Evolutionary conservation across 345 rosid species (phyloP), one percentile per base, ranked within the genome.

Genomic region (Salix arbutifolia): DNA sequence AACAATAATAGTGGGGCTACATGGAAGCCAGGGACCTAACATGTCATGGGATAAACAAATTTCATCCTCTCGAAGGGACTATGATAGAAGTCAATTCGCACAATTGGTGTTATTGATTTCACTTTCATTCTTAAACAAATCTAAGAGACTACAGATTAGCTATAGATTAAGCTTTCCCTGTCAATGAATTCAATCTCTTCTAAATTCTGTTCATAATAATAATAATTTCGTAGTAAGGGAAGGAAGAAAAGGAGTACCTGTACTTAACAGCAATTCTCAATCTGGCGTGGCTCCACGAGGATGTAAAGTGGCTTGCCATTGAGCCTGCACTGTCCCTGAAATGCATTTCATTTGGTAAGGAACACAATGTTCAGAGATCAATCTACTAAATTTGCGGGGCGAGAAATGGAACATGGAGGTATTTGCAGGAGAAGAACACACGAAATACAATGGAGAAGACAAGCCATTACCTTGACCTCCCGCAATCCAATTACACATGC

Each of bases 401-500:
- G 13, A 60, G 42, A 17, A 72, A 5, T 14, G 3, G 17, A 73
- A 8, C 62, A 58, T 58, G 62, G 28, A 58, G 25, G 28, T n/a
- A 30, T 65, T 28, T 5, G 19, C 5, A 65, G 40, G 38, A 17
- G 0, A 65, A 42, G 2, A 28, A 14, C 23, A 9, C 52, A 26
- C 13, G 2, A 35, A 37, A 21, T 8, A 35, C 14, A 73, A 23
- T 35, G 44, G 6, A 37, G 37, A 25, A 11, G 31, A 16, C 16
- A 31, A 25, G 25, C 60, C 44, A 77, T 73, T 81, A 91, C 97
- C 94, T 89, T 87, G 64, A 81, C 83, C 79, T 91, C 93, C 52
- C 87, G 97, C 84, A 92, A 80, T 56, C 97, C 97, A 74, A 92
- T 85, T 44, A 93, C 97, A 74, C 93, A 91, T 64, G 88, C 96